Base-by-base conservation (phyloP, 2,329 filamentous ascomycete species). In the Penicillium janthinellum region DNA sequence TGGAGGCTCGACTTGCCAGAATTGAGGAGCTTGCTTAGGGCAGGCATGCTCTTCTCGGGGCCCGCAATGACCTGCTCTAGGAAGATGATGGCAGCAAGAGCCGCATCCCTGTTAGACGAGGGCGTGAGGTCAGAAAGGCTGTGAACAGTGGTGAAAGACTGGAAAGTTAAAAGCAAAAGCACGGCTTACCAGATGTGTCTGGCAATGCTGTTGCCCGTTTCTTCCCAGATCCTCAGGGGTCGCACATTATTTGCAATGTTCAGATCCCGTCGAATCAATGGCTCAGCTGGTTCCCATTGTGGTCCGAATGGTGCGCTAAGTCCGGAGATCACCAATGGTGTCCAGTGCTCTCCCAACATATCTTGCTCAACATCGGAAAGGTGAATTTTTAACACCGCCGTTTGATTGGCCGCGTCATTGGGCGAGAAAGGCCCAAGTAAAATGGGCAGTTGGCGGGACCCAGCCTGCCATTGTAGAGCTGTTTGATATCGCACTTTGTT, bases 151-250 rank as follows among this genome's bases (percentile, higher is more conserved):
- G 49, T 44, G 20, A 17, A 11, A 62, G 25, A 37, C 20, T 6
- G 14, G 20, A 14, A 12, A 34, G 12, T 31, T n/a, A 38, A 34
- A 28, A 14, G 12, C 14, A 17, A 10, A 54, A 28, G 25, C 31
- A 17, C 41, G 45, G 56, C 75, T 70, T 79, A 88, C 88, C 88
- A 91, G 51, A 90, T 81, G 76, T 91, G 88, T 44, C 87, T 79
- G 5, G 88, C 88, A 68, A 91, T 90, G 70, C 86, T 89, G 68
- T 91, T 88, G 4, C 88, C 88, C 0, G 86, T 89, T 68, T 90
- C 88, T 71, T 91, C 88, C 79, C 84, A 87, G 47, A 90, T 83
- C 37, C 74, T 73, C 10, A 87, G 66, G 5, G 55, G 15, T 44
- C 70, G 69, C 5, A 76, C 67, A 22, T 75, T 73, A 38, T 74